Evolutionary conservation across 2,329 filamentous ascomycete genomes (phyloP).

Genomic region (Fusarium sp.): DNA sequence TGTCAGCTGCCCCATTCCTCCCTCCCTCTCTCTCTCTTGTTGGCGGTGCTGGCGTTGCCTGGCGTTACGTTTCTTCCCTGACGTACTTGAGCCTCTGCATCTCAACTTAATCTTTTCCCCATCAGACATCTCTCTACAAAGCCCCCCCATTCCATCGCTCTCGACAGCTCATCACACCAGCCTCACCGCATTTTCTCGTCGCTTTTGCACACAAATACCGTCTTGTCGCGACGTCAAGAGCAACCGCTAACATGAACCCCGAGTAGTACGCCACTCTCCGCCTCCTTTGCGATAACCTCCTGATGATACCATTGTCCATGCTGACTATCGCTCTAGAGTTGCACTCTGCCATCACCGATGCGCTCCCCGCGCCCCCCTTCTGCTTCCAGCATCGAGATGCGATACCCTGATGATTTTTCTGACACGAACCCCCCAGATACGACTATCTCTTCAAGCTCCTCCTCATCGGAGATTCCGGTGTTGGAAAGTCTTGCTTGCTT

Average conservation of each 20-base stretch:
- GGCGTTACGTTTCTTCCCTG: constrained; percentile 49
- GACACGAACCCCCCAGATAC: constrained; percentile 73
- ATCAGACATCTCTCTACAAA: constrained; percentile 38
- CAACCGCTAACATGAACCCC: constrained; percentile 79
- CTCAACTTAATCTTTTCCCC: constrained; percentile 43
- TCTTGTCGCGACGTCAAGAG: constrained; percentile 22
- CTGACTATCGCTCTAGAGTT: constrained; percentile 45
- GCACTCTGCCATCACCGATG: constrained; percentile 14
- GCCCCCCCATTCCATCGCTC: constrained; percentile 34
- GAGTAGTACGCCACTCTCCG: constrained; percentile 76
- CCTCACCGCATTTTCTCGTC: constrained; percentile 8
- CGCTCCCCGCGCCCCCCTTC: constrained; percentile 4
- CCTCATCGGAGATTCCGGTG: constrained; percentile 99
- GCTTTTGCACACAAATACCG: constrained; percentile 12
- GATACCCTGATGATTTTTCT: constrained; percentile 36
- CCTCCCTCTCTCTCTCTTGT: constrained; percentile 25
- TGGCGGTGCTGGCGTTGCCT: constrained; percentile 43
- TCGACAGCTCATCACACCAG: constrained; percentile 11
- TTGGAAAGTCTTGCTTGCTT: constrained; percentile 99
- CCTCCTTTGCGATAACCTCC: constrained; percentile 46
- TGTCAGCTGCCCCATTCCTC: constrained; percentile 42
- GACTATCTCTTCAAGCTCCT: constrained; percentile 99
- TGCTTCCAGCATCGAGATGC: constrained; percentile 12
- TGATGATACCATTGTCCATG: constrained; percentile 37
- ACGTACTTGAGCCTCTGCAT: constrained; percentile 48